These are phyloP conservation scores for Globisporangium cylindrosporum DNA, from an alignment of 352 stramenopile genomes.

Conservation along the genomic window DNA sequence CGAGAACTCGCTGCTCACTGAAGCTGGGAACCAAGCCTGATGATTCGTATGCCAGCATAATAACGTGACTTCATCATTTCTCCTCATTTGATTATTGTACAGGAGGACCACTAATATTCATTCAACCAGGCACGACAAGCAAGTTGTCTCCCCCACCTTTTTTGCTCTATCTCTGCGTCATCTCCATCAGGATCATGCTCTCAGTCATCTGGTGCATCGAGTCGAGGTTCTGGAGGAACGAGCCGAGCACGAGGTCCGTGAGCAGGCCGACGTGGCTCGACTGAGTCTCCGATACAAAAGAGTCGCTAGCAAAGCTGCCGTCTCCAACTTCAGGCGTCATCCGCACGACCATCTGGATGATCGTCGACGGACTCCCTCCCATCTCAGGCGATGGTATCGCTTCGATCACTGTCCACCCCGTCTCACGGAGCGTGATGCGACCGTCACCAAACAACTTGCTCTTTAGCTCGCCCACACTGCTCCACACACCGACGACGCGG, in stretches of 20 bases:
- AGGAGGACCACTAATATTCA: too few relatives aligned
- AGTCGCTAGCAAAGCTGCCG: too few relatives aligned
- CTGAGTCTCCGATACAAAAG: too few relatives aligned
- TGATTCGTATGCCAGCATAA: too few relatives aligned
- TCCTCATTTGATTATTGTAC: too few relatives aligned
- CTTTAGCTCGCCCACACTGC: neutral
- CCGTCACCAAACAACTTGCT: neutral
- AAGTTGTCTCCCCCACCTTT: too few relatives aligned
- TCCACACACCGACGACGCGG: slow-evolving; percentile 4
- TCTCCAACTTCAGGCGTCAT: neutral
- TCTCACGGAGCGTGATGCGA: neutral
- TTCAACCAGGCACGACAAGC: too few relatives aligned
- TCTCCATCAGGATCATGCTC: slow-evolving; percentile 3
- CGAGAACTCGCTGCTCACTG: slow-evolving; percentile 7
- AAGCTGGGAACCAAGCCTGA: neutral
- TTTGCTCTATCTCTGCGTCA: too few relatives aligned
- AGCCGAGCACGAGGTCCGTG: slow-evolving; percentile 13
- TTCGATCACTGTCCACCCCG: slow-evolving; percentile 10
- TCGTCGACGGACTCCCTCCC: neutral
- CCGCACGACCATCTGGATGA: neutral
- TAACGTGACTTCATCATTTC: too few relatives aligned
- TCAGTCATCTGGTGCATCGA: slow-evolving; percentile 8
- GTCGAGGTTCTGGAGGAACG: slow-evolving; percentile 12
- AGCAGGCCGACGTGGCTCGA: slow-evolving; percentile 6
- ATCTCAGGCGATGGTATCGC: neutral